Percentiles rank a stretch among this genome's conserved stretches.
phyloP scores from a whole-genome alignment of 2,329 filamentous ascomycete genomes.

The Neofusicoccum cordaticola region DNA sequence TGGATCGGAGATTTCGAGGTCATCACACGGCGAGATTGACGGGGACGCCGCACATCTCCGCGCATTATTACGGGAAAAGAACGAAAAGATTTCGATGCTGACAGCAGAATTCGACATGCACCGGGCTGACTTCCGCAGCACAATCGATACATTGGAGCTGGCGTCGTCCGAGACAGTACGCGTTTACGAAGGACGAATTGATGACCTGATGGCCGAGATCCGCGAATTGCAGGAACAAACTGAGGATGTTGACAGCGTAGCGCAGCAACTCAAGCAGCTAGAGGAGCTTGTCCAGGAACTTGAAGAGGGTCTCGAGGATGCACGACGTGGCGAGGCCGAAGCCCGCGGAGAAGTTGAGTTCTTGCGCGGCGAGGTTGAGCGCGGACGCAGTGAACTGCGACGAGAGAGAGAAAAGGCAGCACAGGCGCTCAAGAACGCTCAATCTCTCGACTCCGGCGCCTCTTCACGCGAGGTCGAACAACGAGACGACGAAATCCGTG shows the following conservation, averaged over 20 bases:
- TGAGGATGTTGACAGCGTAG: slow-evolving; percentile 88
- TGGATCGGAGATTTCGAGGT: slow-evolving; percentile 49
- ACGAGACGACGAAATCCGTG: slow-evolving; percentile 95
- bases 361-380: slow-evolving; percentile 87
- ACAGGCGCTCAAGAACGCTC: slow-evolving; percentile 55
- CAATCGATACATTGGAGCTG: slow-evolving; percentile 92
- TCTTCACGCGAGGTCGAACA: slow-evolving; percentile 76
- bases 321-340: slow-evolving; percentile 88
- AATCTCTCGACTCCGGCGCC: slow-evolving; percentile 36
- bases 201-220: slow-evolving; percentile 79
- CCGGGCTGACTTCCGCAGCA: slow-evolving; percentile 91
- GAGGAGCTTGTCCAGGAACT: slow-evolving; percentile 96
- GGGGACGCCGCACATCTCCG: slow-evolving; percentile 75
- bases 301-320: slow-evolving; percentile 94
- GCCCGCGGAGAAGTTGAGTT: slow-evolving; percentile 96
- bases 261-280: slow-evolving; percentile 86
- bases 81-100: slow-evolving; percentile 90
- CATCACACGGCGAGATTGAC: slow-evolving; percentile 43
- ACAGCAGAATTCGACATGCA: slow-evolving; percentile 94
- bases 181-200: slow-evolving; percentile 91
- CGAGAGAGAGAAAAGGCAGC: slow-evolving; percentile 83
- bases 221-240: slow-evolving; percentile 77
- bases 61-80: slow-evolving; percentile 85
- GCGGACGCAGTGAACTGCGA: slow-evolving; percentile 81
- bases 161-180: slow-evolving; percentile 93